Percentiles rank a stretch among this genome's conserved stretches.
phyloP scores from a whole-genome alignment of 495 filamentous ascomycete genomes.

The Corynascus novoguineensis region DNA sequence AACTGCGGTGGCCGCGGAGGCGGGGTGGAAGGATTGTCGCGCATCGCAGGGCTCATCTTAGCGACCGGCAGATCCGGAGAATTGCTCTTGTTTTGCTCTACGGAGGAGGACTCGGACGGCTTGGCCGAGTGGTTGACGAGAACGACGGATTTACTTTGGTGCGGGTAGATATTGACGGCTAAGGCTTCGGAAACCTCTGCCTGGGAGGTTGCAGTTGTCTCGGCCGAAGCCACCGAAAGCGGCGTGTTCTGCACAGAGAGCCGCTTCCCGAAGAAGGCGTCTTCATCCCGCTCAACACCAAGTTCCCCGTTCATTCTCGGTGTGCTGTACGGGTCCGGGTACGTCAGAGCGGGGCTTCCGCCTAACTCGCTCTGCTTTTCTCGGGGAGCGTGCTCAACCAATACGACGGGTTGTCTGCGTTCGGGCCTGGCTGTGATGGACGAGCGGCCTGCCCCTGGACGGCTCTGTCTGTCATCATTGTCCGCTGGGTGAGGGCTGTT shows the following conservation, averaged over 20 bases:
- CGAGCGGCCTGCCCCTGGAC: neutral
- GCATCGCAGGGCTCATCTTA: constrained; percentile 37
- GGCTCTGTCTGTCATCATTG: neutral
- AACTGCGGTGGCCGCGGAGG: constrained; percentile 46
- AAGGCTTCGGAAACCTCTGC: constrained; percentile 70
- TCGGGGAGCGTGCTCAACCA: constrained; percentile 25
- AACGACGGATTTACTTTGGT: constrained; percentile 78
- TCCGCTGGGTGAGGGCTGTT: constrained; percentile 5
- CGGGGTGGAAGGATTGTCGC: constrained; percentile 39
- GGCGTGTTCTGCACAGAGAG: constrained; percentile 50
- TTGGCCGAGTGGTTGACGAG: constrained; percentile 64
- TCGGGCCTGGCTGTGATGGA: neutral
- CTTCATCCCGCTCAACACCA: constrained; percentile 45
- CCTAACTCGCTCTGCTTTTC: constrained; percentile 30
- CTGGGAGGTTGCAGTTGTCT: constrained; percentile 47
- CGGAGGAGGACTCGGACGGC: constrained; percentile 32
- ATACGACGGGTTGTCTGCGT: constrained; percentile 9
- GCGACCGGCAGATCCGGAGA: constrained; percentile 27
- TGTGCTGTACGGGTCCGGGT: constrained; percentile 6
- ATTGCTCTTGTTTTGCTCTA: constrained; percentile 16
- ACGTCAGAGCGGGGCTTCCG: constrained; percentile 2
- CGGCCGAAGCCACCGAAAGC: constrained; percentile 55
- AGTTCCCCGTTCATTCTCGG: constrained; percentile 29
- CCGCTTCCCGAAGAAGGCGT: constrained; percentile 50
- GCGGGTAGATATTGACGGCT: constrained; percentile 75